Base-by-base conservation (phyloP, 345 rosid species). In the Luvunga scandens region DNA sequence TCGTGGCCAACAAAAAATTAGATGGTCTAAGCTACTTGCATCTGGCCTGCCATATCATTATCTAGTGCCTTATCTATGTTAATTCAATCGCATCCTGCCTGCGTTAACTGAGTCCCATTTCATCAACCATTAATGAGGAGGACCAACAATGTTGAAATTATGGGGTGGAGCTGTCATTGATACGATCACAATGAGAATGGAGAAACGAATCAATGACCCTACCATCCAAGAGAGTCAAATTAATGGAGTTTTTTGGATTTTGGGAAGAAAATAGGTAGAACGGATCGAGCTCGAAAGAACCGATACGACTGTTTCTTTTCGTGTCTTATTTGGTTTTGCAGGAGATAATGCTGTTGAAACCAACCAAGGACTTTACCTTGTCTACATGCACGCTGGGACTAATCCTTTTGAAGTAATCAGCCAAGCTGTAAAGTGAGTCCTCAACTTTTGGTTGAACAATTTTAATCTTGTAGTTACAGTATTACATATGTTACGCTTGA, bases 371-470 rank as follows among this genome's bases (percentile, higher is more conserved):
- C 90, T 90, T 81, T 76, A 91, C 79, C 91, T 96, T 73, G 92
- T 94, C 80, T 96, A 96, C 85, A 86, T 91, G 90, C 93, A 96
- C 85, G 93, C 99, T 78, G 99, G 98, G 80, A 89, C 93, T 66
- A 90, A 96, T 82, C 99, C 99, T 25, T 96, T 94, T 86, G 97
- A 94, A 89, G 99, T 96, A 64, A 92, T 92, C 88, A 88, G 60
- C 42, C 90, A 96, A 84, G 97, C 99, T 76, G 94, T 96, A 34
- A 90, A 89, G 98, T 94, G 81, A 84, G 97, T 85, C 55, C 56
- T 74, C 13, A 39, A 59, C 30, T 60, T 33, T 71, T 45, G 4
- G 22, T 76, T 25, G 6, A 9, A 19, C n/a, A 24, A 31, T 69
- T 60, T 56, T 71, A 13, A 27, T 72, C 42, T 21, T 60, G 42